Percentiles rank a stretch among this genome's conserved stretches.
Evolutionary conservation across 495 filamentous ascomycete genomes (phyloP).

Genomic region (Podospora anserina): DNA sequence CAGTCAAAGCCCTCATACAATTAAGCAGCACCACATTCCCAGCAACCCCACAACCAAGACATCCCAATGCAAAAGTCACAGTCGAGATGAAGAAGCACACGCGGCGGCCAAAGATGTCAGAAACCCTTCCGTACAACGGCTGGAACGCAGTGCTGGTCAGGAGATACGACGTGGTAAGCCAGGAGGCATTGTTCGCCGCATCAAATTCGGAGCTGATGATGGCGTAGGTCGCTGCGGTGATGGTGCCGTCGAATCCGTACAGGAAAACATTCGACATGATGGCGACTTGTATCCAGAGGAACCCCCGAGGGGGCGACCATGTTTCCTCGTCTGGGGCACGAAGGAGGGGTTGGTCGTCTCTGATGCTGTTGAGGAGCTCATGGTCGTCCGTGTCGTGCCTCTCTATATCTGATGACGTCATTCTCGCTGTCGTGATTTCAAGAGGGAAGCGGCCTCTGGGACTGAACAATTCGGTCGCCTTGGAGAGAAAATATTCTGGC

Average conservation of each 20-base stretch:
- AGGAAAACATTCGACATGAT: slow-evolving; percentile 67
- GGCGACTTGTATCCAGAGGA: slow-evolving; percentile 49
- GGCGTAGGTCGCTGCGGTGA: slow-evolving; percentile 63
- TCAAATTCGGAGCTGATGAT: slow-evolving; percentile 58
- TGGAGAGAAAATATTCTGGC: neutral
- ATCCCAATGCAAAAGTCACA: slow-evolving; percentile 45
- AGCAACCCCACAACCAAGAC: slow-evolving; percentile 47
- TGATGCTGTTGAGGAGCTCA: neutral
- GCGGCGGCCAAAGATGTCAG: slow-evolving; percentile 54
- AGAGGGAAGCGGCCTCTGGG: neutral
- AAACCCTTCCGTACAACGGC: slow-evolving; percentile 45
- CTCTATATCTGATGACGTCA: slow-evolving; percentile 6
- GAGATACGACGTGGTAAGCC: slow-evolving; percentile 73
- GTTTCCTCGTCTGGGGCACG: slow-evolving; percentile 30
- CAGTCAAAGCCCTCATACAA: slow-evolving; percentile 48
- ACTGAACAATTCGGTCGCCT: neutral
- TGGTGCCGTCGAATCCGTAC: slow-evolving; percentile 63
- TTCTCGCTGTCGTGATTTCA: neutral
- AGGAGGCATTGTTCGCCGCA: slow-evolving; percentile 53
- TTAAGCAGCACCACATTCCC: slow-evolving; percentile 41
- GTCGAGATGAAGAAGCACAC: slow-evolving; percentile 49
- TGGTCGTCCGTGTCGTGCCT: neutral
- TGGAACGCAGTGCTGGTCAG: slow-evolving; percentile 70
- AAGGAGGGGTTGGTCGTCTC: slow-evolving; percentile 37
- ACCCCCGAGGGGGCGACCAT: slow-evolving; percentile 39